These are phyloP conservation scores for Cyclocybe cylindracea DNA, from an alignment of 768 basidiomycete genomes.

Conservation along the genomic window DNA sequence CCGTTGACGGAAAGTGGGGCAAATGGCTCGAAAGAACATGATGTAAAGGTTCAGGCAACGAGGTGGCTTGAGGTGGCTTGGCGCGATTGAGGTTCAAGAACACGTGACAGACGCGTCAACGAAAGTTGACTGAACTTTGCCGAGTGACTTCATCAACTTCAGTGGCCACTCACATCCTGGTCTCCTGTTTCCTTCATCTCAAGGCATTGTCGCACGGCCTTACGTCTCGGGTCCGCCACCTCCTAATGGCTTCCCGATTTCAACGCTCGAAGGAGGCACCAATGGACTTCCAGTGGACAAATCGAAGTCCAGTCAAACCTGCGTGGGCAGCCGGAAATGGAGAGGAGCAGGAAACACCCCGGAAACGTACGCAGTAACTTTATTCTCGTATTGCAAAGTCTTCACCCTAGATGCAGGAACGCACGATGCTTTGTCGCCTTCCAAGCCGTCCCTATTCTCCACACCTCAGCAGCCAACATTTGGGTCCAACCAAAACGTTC, in stretches of 20 bases:
- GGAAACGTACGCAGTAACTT: conserved; percentile 59
- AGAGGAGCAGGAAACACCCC: conserved; percentile 54
- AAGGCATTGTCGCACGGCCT: background rate
- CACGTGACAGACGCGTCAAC: conserved; percentile 41
- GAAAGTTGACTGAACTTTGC: conserved; percentile 20
- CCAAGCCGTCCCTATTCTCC: conserved; percentile 38
- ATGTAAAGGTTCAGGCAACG: conserved; percentile 6
- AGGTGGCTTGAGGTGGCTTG: background rate
- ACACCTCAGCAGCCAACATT: conserved; percentile 51
- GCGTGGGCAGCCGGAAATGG: conserved; percentile 48
- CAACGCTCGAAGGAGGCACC: conserved; percentile 76
- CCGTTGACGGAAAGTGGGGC: conserved; percentile 18
- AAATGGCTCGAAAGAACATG: conserved; percentile 28
- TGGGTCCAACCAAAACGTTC: conserved; percentile 65
- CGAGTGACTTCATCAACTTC: background rate
- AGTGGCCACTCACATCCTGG: background rate
- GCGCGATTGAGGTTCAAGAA: conserved; percentile 1
- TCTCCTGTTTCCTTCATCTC: background rate
- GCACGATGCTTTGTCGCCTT: conserved; percentile 42
- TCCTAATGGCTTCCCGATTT: conserved; percentile 13
- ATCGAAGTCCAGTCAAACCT: conserved; percentile 56
- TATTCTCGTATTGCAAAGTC: background rate
- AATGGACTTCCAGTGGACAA: conserved; percentile 89
- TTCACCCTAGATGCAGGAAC: conserved; percentile 29
- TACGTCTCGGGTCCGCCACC: background rate